A percentile compares a stretch with the other conserved stretches of the same genome.
Evolutionary conservation across 805 yeast species (phyloP).

Genomic region (Pichia rugopelliculosa): DNA sequence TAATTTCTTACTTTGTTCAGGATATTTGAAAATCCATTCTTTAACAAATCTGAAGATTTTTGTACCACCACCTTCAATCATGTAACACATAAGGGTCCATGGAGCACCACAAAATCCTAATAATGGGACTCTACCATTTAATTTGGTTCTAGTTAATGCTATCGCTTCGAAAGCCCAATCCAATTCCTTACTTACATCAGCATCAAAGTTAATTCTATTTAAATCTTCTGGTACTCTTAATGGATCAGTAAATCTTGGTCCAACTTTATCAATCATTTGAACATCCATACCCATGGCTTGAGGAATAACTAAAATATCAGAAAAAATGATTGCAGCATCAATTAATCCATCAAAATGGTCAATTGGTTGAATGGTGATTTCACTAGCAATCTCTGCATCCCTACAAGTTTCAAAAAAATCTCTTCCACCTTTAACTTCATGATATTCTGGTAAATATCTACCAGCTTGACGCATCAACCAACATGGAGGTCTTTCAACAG

Average conservation of each 20-base stretch:
- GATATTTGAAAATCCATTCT: conserved; percentile 82
- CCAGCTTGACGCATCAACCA: conserved; percentile 99
- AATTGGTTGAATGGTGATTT: conserved; percentile 91
- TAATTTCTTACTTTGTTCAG: conserved; percentile 61
- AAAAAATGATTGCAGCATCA: conserved; percentile 95
- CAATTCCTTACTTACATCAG: conserved; percentile 68
- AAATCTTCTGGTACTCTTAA: conserved; percentile 68
- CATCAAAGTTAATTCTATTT: conserved; percentile 42
- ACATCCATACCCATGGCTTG: conserved; percentile 98
- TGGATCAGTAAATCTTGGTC: conserved; percentile 90
- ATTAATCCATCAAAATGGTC: conserved; percentile 81
- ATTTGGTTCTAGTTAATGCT: conserved; percentile 76
- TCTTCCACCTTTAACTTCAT: conserved; percentile 71
- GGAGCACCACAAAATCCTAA: conserved; percentile 97
- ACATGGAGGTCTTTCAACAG: conserved; percentile 93
- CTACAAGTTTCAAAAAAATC: conserved; percentile 95
- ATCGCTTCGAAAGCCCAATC: conserved; percentile 96
- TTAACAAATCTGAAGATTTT: conserved; percentile 85
- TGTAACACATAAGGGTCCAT: conserved; percentile 93
- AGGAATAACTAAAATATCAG: conserved; percentile 92
- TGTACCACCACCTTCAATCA: conserved; percentile 97
- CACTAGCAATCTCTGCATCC: conserved; percentile 89
- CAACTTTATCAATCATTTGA: conserved; percentile 88
- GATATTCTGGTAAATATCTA: conserved; percentile 85
- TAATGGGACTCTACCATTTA: conserved; percentile 86